Percentiles rank a stretch among this genome's conserved stretches.
These are phyloP conservation scores for Narthecium ossifragum DNA, from an alignment of 106 monocot genomes.

Conservation along the genomic window DNA sequence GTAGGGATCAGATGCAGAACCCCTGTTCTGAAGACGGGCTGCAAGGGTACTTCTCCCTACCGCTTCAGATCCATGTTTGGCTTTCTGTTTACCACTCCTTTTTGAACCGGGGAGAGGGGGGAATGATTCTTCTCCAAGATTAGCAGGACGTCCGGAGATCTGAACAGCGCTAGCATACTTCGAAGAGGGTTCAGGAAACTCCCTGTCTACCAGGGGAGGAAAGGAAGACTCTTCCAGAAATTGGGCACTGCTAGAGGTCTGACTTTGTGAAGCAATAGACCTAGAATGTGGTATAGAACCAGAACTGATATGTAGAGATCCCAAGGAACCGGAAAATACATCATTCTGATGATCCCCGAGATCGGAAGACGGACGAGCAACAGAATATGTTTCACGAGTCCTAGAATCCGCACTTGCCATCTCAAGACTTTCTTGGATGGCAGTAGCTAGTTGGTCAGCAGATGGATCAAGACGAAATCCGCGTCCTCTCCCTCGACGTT, in stretches of 20 bases:
- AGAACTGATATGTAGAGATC: constrained; percentile 24
- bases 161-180: constrained; percentile 65
- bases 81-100: constrained; percentile 22
- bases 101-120: constrained; percentile 75
- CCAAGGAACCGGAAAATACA: constrained; percentile 20
- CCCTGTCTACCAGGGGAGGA: constrained; percentile 63
- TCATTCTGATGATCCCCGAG: constrained; percentile 17
- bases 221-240: constrained; percentile 66
- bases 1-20: constrained; percentile 16
- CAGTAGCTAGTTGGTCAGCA: constrained; percentile 25
- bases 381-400: constrained; percentile 25
- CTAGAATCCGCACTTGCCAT: constrained; percentile 27
- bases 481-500: constrained; percentile 67
- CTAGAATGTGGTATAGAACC: constrained; percentile 17
- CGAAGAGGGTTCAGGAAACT: constrained; percentile 38
- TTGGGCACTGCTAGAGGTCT: constrained; percentile 19
- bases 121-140: constrained; percentile 60
- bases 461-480: constrained; percentile 39
- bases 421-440: constrained; percentile 60
- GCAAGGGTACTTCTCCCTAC: constrained; percentile 33
- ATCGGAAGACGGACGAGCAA: constrained; percentile 5
- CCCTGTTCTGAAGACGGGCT: constrained; percentile 35
- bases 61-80: constrained; percentile 17
- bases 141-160: constrained; percentile 17
- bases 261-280: constrained; percentile 4